phyloP scores from a whole-genome alignment of 306 rosid species.

The Ochetophila trinervis region DNA sequence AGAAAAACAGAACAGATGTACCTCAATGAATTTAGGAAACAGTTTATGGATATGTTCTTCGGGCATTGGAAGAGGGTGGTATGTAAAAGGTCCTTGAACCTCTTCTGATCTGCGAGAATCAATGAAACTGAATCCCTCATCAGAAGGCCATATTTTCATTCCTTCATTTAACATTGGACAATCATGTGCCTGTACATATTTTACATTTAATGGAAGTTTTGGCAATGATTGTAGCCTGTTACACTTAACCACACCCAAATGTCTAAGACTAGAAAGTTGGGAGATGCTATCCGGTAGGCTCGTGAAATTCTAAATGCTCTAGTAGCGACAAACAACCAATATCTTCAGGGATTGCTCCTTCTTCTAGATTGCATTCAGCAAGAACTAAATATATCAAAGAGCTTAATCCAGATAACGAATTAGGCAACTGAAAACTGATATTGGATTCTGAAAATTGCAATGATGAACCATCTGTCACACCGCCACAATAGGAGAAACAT shows the following conservation, averaged over 20 bases:
- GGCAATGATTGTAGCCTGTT: conserved; percentile 18
- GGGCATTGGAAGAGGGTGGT: not conserved
- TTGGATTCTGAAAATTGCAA: not conserved
- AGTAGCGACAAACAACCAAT: conserved; percentile 11
- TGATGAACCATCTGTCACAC: conserved; percentile 6
- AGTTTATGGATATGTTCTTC: not conserved
- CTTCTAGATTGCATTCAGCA: conserved; percentile 18
- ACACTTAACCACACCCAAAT: conserved; percentile 6
- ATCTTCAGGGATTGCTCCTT: conserved; percentile 20
- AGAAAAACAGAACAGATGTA: not conserved
- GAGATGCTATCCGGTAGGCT: conserved; percentile 12
- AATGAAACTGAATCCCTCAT: not conserved
- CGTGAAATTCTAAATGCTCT: conserved; percentile 10
- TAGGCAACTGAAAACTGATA: conserved; percentile 12
- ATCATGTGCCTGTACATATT: not conserved
- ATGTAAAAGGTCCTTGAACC: not conserved
- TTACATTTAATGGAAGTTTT: conserved; percentile 13
- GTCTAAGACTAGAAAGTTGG: conserved; percentile 13
- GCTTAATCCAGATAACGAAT: not conserved
- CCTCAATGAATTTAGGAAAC: not conserved
- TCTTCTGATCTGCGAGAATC: not conserved
- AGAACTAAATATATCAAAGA: conserved; percentile 5
- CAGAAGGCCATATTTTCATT: not conserved
- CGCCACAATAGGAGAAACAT: not conserved
- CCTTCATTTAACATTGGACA: conserved; percentile 1